Evolutionary conservation across 2,329 filamentous ascomycete genomes (phyloP).

Genomic region (Cordyceps cicadae): DNA sequence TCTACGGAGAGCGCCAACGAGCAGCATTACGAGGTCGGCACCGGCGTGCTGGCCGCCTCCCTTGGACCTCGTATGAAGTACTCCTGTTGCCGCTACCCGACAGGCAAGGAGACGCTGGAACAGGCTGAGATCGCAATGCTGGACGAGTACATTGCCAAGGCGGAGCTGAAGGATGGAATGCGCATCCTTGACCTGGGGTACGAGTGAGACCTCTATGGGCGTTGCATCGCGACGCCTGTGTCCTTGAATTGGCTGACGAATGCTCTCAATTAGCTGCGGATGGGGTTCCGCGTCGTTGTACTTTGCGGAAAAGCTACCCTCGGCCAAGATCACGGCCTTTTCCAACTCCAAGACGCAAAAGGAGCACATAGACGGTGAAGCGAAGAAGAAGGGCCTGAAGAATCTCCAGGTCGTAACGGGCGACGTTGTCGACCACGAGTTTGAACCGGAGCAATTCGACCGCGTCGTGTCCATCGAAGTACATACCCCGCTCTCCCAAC

Average conservation of each 20-base stretch:
- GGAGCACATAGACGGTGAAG: constrained; percentile 54
- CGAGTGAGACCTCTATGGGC: constrained; percentile 13
- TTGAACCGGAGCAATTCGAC: constrained; percentile 50
- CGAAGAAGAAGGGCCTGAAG: constrained; percentile 43
- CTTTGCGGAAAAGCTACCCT: constrained; percentile 57
- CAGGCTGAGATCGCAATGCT: constrained; percentile 62
- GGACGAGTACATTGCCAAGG: constrained; percentile 52
- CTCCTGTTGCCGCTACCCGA: constrained; percentile 57
- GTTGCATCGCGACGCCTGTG: not conserved
- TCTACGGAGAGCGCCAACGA: constrained; percentile 57
- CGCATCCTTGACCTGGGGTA: constrained; percentile 54
- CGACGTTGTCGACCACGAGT: constrained; percentile 58
- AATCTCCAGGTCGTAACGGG: constrained; percentile 60
- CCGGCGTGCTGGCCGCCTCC: constrained; percentile 51
- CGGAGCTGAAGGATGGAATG: constrained; percentile 51
- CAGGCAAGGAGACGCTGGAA: constrained; percentile 52
- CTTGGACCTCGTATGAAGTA: constrained; percentile 67
- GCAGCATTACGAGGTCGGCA: constrained; percentile 67
- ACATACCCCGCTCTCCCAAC: not conserved
- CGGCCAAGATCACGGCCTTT: constrained; percentile 55
- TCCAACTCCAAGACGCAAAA: constrained; percentile 64
- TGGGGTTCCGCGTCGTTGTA: constrained; percentile 61
- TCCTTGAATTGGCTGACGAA: not conserved
- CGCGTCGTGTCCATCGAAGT: constrained; percentile 57
- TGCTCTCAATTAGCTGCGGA: constrained; percentile 43